phyloP scores from a whole-genome alignment of 495 filamentous ascomycete genomes.

The Xylaria intraflava region DNA sequence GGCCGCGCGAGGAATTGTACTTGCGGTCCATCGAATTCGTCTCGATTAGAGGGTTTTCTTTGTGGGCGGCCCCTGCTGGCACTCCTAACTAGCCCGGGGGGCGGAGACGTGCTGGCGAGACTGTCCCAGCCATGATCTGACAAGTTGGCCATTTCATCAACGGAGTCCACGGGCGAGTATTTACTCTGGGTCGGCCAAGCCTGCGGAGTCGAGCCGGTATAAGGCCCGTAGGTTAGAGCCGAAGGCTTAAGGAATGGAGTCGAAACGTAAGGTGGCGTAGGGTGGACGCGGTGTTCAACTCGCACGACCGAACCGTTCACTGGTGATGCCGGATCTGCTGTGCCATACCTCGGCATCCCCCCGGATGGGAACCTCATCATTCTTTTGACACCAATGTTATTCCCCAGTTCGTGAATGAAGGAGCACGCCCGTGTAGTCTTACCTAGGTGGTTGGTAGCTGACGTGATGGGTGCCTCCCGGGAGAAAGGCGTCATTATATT shows the following conservation, averaged over 20 bases:
- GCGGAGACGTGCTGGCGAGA: slow-evolving; percentile 29
- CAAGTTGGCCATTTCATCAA: slow-evolving; percentile 42
- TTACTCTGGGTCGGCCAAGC: slow-evolving; percentile 34
- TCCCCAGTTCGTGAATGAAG: slow-evolving; percentile 26
- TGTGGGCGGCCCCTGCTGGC: slow-evolving; percentile 52
- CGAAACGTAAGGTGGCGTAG: slow-evolving; percentile 29
- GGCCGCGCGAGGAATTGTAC: slow-evolving; percentile 64
- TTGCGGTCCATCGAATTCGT: slow-evolving; percentile 83
- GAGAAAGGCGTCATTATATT: slow-evolving; percentile 32
- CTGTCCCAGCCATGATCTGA: slow-evolving; percentile 40
- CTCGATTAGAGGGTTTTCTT: slow-evolving; percentile 69
- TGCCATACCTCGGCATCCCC: slow-evolving; percentile 32
- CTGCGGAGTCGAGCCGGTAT: slow-evolving; percentile 29
- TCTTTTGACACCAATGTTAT: slow-evolving; percentile 38
- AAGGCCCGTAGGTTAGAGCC: slow-evolving; percentile 26
- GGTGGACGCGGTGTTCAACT: slow-evolving; percentile 29
- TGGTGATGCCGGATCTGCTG: slow-evolving; percentile 23
- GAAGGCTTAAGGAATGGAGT: slow-evolving; percentile 26
- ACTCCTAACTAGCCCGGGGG: slow-evolving; percentile 38
- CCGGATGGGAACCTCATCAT: slow-evolving; percentile 32
- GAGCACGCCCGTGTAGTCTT: slow-evolving; percentile 27
- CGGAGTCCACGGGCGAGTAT: slow-evolving; percentile 43
- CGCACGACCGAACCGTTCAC: slow-evolving; percentile 24
- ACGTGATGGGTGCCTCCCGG: slow-evolving; percentile 22
- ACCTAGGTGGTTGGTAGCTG: slow-evolving; percentile 41